Base-by-base conservation (phyloP, 306 rosid genomes). In the Biancaea sappan region DNA sequence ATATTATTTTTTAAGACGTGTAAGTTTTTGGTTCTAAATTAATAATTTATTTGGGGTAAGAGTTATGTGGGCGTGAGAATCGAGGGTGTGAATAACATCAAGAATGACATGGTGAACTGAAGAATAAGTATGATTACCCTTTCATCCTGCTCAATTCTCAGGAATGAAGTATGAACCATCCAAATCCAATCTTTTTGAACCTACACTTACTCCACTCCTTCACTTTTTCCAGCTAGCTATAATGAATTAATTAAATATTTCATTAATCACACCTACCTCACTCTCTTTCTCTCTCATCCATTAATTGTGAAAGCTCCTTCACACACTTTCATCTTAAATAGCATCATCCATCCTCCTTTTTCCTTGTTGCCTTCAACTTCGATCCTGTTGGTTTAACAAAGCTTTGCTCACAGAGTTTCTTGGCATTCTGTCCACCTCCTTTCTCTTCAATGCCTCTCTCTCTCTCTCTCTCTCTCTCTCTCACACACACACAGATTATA, bases 391-490 rank as follows among this genome's bases (percentile, higher is more conserved):
- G 88, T 79, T 91, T 91, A 57, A 47, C 91, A 86, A 94, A 87
- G 68, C 41, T 84, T 61, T 69, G 78, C 91, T 84, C 60, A 76
- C 93, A 91, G 90, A 94, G 92, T 72, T 88, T 79, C 53, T 90
- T 94, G 97, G 98, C 98, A 94, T 94, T 94, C 98, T 91, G 98
- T 91, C 98, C 94, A 91, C 98, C 98, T 94, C 97, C 94, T 66
- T 25, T 52, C 10, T 0, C 6, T 48, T 71, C 25, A 6, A 26
- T 54, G 61, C n/a, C n/a, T n/a, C n/a, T n/a, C n/a, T n/a, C n/a
- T n/a, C n/a, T n/a, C n/a, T n/a, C n/a, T n/a, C n/a, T n/a, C n/a
- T n/a, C n/a, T n/a, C n/a, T n/a, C n/a, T n/a, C n/a, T n/a, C n/a
- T 22, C 52, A 21, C 10, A 4, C 3, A 10, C 24, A 8, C 11